Evolutionary conservation across 257 asterid genomes (phyloP).

Genomic region (Solanum clarkiae): DNA sequence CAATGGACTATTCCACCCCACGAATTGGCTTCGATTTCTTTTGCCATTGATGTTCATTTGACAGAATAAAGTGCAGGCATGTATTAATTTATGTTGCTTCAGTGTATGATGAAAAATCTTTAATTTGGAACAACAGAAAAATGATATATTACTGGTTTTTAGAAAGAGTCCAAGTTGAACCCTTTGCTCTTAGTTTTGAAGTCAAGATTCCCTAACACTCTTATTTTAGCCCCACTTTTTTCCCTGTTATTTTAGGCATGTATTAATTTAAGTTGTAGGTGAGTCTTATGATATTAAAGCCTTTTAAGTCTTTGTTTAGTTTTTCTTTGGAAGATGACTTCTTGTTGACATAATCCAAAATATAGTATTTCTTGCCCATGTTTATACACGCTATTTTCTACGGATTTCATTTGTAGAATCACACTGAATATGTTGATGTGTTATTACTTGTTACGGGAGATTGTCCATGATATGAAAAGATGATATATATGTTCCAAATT

Average conservation of each 20-base stretch:
- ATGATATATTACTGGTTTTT: neutral
- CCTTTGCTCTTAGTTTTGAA: neutral
- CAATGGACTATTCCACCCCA: constrained; percentile 55
- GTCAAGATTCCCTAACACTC: neutral
- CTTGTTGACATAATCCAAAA: neutral
- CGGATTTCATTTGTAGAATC: too few relatives aligned
- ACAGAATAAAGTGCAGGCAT: neutral
- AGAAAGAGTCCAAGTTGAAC: neutral
- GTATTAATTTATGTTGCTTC: neutral
- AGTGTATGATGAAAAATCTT: neutral
- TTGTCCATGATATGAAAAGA: too few relatives aligned
- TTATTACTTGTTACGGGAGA: too few relatives aligned
- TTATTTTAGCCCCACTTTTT: neutral
- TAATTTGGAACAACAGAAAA: neutral
- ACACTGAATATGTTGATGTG: too few relatives aligned
- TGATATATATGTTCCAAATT: too few relatives aligned
- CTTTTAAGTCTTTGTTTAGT: neutral
- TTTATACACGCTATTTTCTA: too few relatives aligned
- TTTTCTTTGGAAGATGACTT: neutral
- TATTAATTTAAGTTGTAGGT: neutral
- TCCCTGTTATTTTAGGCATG: neutral
- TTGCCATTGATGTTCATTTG: constrained; percentile 26
- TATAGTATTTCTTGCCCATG: neutral
- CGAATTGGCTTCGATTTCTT: constrained; percentile 39
- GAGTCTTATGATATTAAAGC: neutral